Evolutionary conservation across 225 moss, liverwort and hornwort species (phyloP).

Genomic region (Sphagnum contortum): DNA sequence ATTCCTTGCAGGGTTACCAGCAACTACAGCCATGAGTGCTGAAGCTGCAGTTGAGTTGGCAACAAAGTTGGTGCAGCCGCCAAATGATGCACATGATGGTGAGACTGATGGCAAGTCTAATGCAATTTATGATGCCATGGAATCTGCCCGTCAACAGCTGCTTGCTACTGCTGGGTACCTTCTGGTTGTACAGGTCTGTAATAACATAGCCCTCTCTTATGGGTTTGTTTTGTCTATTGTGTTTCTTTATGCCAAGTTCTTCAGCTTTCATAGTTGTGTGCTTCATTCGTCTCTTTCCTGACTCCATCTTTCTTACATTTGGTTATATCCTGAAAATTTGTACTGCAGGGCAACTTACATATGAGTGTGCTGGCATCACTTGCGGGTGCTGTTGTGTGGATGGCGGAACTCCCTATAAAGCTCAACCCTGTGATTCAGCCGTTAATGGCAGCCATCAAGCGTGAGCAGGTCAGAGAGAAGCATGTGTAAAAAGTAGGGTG

Average conservation of each 20-base stretch:
- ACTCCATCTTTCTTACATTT: too few relatives aligned
- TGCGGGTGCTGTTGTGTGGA: conserved; percentile 93
- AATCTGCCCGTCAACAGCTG: conserved; percentile 65
- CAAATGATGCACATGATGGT: conserved; percentile 19
- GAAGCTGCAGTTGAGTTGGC: conserved; percentile 72
- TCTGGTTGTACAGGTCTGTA: conserved; percentile 67
- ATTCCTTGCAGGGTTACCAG: conserved; percentile 33
- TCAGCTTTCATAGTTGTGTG: too few relatives aligned
- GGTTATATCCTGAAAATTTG: too few relatives aligned
- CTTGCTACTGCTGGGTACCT: conserved; percentile 90
- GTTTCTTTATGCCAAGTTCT: not conserved
- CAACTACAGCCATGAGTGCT: conserved; percentile 54
- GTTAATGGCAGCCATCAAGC: conserved; percentile 79
- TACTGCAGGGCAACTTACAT: conserved; percentile 71
- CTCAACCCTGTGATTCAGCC: conserved; percentile 90
- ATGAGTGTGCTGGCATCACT: conserved; percentile 82
- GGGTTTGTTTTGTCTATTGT: not conserved
- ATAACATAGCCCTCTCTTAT: not conserved
- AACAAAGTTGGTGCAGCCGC: conserved; percentile 16
- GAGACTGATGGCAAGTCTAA: conserved; percentile 48
- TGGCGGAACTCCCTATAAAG: conserved; percentile 75
- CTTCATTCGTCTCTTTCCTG: too few relatives aligned
- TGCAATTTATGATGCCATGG: conserved; percentile 60
- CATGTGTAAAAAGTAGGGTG: not conserved
- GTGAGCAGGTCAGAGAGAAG: conserved; percentile 62